Evolutionary conservation across 2,329 filamentous ascomycete genomes (phyloP), one percentile per base, ranked within the genome.

Genomic region (Davidsoniella australis): DNA sequence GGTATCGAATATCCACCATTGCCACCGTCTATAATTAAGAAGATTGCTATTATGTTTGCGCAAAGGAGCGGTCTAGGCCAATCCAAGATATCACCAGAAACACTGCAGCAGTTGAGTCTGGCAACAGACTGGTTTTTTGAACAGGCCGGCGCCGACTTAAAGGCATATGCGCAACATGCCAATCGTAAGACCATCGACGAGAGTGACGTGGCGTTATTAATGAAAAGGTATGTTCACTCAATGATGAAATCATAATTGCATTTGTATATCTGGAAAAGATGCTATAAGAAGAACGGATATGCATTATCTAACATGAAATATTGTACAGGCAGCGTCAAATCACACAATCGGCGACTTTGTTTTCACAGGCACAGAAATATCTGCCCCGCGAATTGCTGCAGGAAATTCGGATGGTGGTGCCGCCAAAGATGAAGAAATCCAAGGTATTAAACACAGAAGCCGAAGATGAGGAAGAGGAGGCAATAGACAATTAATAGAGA

Each of bases 91-190:
- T 78, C 72, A 51, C 77, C 82, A 42, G 84, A 91, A 47, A 80
- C 83, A 1, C 66, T 94, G 37, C 72, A 75, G 26, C 80, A 81
- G 4, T 76, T 94, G 48, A 78, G 81, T 58, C 80, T 86, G 60
- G 85, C 86, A 1, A 84, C 84, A 2, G 85, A 93, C 54, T 91
- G 85, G 82, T 94, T 87, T 63, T 94, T 94, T 61, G 85, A 93
- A 64, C 87, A 94, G 62, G 68, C 84, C 2, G 78, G 83, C 44
- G 82, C 87, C 53, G 86, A 94, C 59, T 65, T 94, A 49, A 75
- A 76, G 10, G 80, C 79, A 2, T 94, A 88, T 62, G 82, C 87
- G 16, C 72, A 77, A 53, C 87, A 95, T 62, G 86, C 82, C 4
- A 81, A 82, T 29, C 76, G 87, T 29, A 91, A 83, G 63, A 86